Evolutionary conservation across 352 stramenopile species (phyloP).

Genomic region (Aphanomyces invadans): DNA sequence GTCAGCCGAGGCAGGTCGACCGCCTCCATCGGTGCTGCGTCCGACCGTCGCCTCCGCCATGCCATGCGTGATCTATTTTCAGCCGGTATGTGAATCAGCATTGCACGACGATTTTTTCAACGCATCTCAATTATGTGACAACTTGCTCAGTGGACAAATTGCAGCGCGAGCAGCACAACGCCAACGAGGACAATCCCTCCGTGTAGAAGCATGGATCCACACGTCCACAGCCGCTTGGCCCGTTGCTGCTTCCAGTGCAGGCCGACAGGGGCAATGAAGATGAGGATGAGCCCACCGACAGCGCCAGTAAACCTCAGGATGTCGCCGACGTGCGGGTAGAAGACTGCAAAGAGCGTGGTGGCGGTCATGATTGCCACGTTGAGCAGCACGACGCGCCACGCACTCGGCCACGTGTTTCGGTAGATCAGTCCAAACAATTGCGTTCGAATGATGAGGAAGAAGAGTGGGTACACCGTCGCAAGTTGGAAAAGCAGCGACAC

Average conservation of each 20-base stretch:
- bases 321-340: slow-evolving; percentile 20
- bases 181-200: background rate
- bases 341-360: slow-evolving; percentile 20
- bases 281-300: slow-evolving; percentile 20
- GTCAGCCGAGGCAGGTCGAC: background rate
- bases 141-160: slow-evolving; percentile 27
- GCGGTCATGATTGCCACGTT: slow-evolving; percentile 19
- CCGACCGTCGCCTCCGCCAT: background rate
- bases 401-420: slow-evolving; percentile 5
- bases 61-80: background rate
- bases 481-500: slow-evolving; percentile 21
- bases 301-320: slow-evolving; percentile 24
- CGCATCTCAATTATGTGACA: too few species aligned
- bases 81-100: too few species aligned
- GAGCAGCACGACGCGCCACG: slow-evolving; percentile 5
- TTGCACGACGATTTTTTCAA: too few species aligned
- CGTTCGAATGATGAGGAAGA: slow-evolving; percentile 25
- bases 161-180: slow-evolving; percentile 13
- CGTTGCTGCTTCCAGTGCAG: slow-evolving; percentile 1
- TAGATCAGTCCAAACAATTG: slow-evolving; percentile 21
- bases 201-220: background rate
- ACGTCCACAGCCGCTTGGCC: background rate
- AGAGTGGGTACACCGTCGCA: slow-evolving; percentile 23
- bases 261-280: slow-evolving; percentile 21
- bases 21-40: background rate